These are phyloP conservation scores for Cyclotella kingstonii DNA, from an alignment of 108 stramenopile species.

Conservation along the genomic window DNA sequence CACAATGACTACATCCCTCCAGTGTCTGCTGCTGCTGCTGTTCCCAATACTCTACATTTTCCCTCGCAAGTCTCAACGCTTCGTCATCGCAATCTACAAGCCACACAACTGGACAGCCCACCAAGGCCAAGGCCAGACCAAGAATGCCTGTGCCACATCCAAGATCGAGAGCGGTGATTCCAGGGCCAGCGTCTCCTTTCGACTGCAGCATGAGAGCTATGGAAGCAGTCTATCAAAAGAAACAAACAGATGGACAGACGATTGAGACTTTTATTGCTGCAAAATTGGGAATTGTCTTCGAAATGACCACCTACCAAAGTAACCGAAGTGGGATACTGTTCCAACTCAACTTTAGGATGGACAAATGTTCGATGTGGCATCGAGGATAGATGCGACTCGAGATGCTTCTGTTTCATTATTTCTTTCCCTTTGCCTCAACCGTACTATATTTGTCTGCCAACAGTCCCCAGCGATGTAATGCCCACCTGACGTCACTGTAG, in stretches of 20 bases:
- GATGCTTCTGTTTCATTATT: constrained; percentile 87
- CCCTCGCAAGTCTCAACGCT: constrained; percentile 68
- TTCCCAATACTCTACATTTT: constrained; percentile 51
- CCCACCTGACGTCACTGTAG: too few species aligned
- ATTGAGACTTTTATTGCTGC: neutral
- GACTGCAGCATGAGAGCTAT: constrained; percentile 72
- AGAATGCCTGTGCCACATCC: constrained; percentile 97
- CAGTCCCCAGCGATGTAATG: too few species aligned
- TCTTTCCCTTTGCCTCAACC: too few species aligned
- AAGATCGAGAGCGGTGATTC: constrained; percentile 76
- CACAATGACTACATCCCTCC: constrained; percentile 25
- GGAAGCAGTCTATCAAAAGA: constrained; percentile 44
- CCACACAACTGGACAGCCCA: constrained; percentile 60
- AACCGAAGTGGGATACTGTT: constrained; percentile 89
- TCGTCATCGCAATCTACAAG: constrained; percentile 86
- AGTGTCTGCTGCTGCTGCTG: constrained; percentile 13
- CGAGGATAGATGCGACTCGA: constrained; percentile 84
- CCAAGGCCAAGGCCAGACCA: constrained; percentile 66
- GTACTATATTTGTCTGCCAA: too few species aligned
- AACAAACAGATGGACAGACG: neutral
- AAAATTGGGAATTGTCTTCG: neutral
- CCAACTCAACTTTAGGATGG: constrained; percentile 71
- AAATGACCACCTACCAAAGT: constrained; percentile 40
- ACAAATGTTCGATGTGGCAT: constrained; percentile 58
- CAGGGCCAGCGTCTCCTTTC: constrained; percentile 59